These are phyloP conservation scores for Diddensiella santjacobensis DNA, from an alignment of 805 yeast species.

Conservation along the genomic window DNA sequence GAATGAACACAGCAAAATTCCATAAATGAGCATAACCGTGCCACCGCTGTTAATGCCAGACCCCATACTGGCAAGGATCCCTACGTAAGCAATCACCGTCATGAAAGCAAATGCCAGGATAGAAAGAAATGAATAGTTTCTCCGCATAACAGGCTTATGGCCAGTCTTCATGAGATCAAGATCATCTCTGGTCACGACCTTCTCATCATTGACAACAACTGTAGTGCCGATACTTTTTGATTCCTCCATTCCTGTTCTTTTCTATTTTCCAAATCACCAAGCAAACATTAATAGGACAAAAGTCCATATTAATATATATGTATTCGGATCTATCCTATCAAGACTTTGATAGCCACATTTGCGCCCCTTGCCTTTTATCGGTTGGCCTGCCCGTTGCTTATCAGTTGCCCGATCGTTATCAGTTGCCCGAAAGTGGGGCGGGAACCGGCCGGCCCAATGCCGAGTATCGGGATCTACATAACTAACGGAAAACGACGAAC, in stretches of 20 bases:
- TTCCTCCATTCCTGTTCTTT: not conserved
- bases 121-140: slow-evolving; percentile 2
- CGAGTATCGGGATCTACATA: no score
- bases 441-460: no score
- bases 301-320: no score
- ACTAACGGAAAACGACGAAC: no score
- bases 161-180: slow-evolving; percentile 2
- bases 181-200: slow-evolving; percentile 1
- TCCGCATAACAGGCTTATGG: not conserved
- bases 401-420: slow-evolving; percentile 2
- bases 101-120: slow-evolving; percentile 2
- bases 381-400: not conserved
- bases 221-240: not conserved
- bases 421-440: slow-evolving; percentile 2
- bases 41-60: slow-evolving; percentile 2
- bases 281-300: no score
- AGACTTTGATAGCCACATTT: no score
- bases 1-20: slow-evolving; percentile 1
- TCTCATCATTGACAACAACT: not conserved
- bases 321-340: not conserved
- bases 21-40: slow-evolving; percentile 3
- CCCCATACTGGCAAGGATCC: slow-evolving; percentile 1
- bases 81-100: slow-evolving; percentile 1
- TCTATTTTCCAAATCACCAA: no score
- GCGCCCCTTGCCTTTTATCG: not conserved